Percentiles rank a stretch among this genome's conserved stretches.
Conservation (phyloP, 1,284 basidiomycete genomes). For the Pascua guehoae region DNA sequence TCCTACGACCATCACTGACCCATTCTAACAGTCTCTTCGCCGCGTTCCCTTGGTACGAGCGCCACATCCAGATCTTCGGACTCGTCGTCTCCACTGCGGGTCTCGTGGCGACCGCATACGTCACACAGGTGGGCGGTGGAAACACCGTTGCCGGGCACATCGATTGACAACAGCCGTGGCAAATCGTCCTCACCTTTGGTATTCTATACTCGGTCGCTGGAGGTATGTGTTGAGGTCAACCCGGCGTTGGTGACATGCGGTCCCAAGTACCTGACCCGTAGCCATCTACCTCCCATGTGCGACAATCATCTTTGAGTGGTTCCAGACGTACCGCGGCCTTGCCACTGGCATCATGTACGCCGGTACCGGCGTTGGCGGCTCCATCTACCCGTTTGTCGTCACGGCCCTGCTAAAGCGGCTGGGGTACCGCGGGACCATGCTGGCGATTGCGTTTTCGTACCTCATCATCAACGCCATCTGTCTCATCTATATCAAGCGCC, state of each 20-base stretch:
- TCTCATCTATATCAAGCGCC: conserved; percentile 40
- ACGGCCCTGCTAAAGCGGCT: conserved; percentile 32
- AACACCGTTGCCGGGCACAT: too few species aligned
- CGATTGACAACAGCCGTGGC: conserved; percentile 32
- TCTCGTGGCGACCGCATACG: conserved; percentile 9
- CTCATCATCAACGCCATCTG: conserved; percentile 25
- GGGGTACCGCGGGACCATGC: conserved; percentile 45
- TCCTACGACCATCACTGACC: too few species aligned
- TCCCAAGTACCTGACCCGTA: background rate
- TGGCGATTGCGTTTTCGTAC: conserved; percentile 35
- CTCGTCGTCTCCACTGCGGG: conserved; percentile 23
- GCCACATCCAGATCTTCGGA: conserved; percentile 21
- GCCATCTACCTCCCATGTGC: conserved; percentile 42
- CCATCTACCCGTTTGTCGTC: conserved; percentile 45
- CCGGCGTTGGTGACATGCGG: background rate
- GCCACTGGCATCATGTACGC: conserved; percentile 46
- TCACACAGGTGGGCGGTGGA: conserved; percentile 24
- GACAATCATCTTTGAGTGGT: conserved; percentile 47
- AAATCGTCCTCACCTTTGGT: conserved; percentile 45
- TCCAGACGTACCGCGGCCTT: conserved; percentile 37
- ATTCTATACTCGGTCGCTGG: conserved; percentile 40
- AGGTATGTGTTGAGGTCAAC: conserved; percentile 16
- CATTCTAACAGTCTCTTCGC: conserved; percentile 16
- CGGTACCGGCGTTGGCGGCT: conserved; percentile 44
- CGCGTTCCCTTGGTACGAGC: conserved; percentile 15